Evolutionary conservation across 2,329 filamentous ascomycete species (phyloP).

Genomic region (Phaeoacremonium minimum): DNA sequence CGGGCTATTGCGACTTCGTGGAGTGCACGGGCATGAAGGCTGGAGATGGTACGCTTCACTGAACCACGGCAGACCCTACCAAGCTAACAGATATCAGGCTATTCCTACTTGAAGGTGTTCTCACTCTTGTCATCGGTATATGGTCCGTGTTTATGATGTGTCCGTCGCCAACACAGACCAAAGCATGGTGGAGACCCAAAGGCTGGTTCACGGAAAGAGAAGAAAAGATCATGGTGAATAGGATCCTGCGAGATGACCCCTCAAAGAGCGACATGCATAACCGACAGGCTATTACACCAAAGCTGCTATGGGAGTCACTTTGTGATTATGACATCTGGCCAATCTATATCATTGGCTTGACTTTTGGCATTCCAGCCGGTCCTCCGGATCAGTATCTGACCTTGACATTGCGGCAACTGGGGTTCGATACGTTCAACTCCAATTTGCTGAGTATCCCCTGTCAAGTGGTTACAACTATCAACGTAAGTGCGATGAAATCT

Average conservation of each 20-base stretch:
- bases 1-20: constrained; percentile 25
- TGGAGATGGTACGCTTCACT: too few relatives aligned
- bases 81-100: too few relatives aligned
- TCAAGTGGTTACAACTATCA: constrained; percentile 22
- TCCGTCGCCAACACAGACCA: constrained; percentile 32
- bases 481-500: constrained; percentile 4
- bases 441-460: constrained; percentile 54
- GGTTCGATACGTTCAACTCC: constrained; percentile 46
- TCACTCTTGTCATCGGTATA: constrained; percentile 38
- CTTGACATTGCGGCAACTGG: constrained; percentile 43
- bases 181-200: constrained; percentile 34
- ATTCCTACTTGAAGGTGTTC: constrained; percentile 47
- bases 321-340: constrained; percentile 56
- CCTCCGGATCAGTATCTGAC: constrained; percentile 48
- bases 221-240: constrained; percentile 53
- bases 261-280: constrained; percentile 56
- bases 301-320: constrained; percentile 41
- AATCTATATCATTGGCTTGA: constrained; percentile 44
- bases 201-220: constrained; percentile 51
- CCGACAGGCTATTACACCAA: constrained; percentile 45
- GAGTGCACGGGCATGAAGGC: constrained; percentile 22
- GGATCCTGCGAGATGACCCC: constrained; percentile 51
- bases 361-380: constrained; percentile 39
- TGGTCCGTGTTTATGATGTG: constrained; percentile 45
- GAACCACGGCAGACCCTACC: too few relatives aligned